Evolutionary conservation across 257 asterid species (phyloP), one percentile per base, ranked within the genome.

Genomic region (Capsicum pubescens): DNA sequence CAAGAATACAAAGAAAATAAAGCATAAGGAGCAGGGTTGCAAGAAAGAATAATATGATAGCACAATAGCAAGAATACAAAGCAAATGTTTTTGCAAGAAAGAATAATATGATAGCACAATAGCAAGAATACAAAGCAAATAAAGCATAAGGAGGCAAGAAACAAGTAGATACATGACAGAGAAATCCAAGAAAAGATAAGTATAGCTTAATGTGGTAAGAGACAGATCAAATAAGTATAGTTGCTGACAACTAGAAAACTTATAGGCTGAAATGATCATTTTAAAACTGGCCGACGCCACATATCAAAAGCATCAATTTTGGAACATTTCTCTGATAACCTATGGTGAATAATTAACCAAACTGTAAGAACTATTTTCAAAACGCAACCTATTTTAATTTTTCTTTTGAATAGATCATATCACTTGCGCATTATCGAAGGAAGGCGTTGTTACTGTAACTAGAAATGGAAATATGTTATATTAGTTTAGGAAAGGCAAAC

Each of bases 191-290:
- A 52, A 19, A 17, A 70, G 59, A 72, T 61, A 48, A 74, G 9
- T 74, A 50, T 19, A 74, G 46, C 9, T 21, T 46, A 72, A 10
- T 48, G 60, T 48, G 3, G 2, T 50, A 50, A 50, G 61, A 74
- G 81, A 74, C 13, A 14, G 81, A 74, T 74, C 81, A 74, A 74
- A n/a, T n/a, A n/a, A n/a, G n/a, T n/a, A 74, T n/a, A 46, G 59
- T 72, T 48, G 46, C 80, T 19, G 58, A 74, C 80, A 74, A 19
- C 60, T 19, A 50, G 59, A 72, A 48, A 74, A 50, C 44, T 48
- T 48, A 50, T 19, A 74, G 80, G 60, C 80, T 12, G 80, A 48
- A 50, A 74, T 74, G 19, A 74, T 74, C 16, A 74, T 21, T 74
- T 50, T 74, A 50, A 74, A 48, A 74, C 61, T 48, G 46, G 61